These are phyloP conservation scores for Hibiscus mutabilis DNA, from an alignment of 345 rosid species.

Conservation along the genomic window DNA sequence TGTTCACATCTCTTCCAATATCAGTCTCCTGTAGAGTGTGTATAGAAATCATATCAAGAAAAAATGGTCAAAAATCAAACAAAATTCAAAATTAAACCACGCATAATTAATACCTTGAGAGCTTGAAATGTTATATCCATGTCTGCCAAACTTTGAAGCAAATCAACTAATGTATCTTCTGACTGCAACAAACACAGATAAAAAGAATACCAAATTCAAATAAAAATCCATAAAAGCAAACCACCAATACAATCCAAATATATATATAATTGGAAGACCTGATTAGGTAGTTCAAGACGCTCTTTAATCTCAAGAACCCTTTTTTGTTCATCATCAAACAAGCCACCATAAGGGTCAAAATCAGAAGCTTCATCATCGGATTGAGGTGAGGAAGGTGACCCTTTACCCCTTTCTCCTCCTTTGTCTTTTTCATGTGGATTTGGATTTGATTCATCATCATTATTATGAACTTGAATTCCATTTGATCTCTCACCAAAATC, in stretches of 20 bases:
- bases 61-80: slow-evolving; percentile 3
- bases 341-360: slow-evolving; percentile 72
- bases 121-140: slow-evolving; percentile 96
- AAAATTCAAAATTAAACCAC: not conserved
- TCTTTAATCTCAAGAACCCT: slow-evolving; percentile 72
- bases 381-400: slow-evolving; percentile 40
- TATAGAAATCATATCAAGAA: slow-evolving; percentile 20
- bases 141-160: slow-evolving; percentile 91
- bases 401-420: slow-evolving; percentile 36
- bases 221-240: slow-evolving; percentile 11
- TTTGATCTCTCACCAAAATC: slow-evolving; percentile 34
- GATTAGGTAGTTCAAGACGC: slow-evolving; percentile 80
- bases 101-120: slow-evolving; percentile 49
- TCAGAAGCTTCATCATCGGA: slow-evolving; percentile 50
- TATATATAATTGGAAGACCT: slow-evolving; percentile 36
- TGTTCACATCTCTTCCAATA: slow-evolving; percentile 65
- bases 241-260: not conserved
- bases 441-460: slow-evolving; percentile 15
- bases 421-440: slow-evolving; percentile 14
- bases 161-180: slow-evolving; percentile 74
- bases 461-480: slow-evolving; percentile 22
- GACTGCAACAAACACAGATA: slow-evolving; percentile 34
- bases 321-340: slow-evolving; percentile 94
- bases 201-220: slow-evolving; percentile 7
- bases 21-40: slow-evolving; percentile 47